Percentiles rank a stretch among this genome's conserved stretches.
These are phyloP conservation scores for Rhipidocladum racemiflorum DNA, from an alignment of 176 grass and related monocot genomes.

Conservation along the genomic window DNA sequence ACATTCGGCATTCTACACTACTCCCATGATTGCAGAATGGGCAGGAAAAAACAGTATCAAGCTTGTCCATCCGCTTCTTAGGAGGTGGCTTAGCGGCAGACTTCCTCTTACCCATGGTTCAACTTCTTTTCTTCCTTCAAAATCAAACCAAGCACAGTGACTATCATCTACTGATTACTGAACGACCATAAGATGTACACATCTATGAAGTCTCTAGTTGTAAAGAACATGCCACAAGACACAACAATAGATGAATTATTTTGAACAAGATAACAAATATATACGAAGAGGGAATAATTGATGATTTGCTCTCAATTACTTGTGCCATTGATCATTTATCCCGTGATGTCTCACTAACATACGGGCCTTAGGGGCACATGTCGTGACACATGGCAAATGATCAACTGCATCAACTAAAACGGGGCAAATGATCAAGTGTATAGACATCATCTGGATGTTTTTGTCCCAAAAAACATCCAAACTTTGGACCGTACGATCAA, in stretches of 20 bases:
- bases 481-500: no score
- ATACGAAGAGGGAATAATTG: no score
- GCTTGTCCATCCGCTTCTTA: constrained; percentile 84
- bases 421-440: no score
- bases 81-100: constrained; percentile 63
- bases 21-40: constrained; percentile 79
- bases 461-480: no score
- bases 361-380: no score
- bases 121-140: constrained; percentile 35
- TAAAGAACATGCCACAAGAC: background rate
- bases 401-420: no score
- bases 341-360: no score
- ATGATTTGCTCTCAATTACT: no score
- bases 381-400: no score
- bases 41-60: constrained; percentile 68
- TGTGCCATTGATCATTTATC: no score
- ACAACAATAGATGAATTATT: background rate
- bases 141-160: background rate
- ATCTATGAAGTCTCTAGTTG: background rate
- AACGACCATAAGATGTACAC: background rate
- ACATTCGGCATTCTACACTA: constrained; percentile 75
- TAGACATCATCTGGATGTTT: no score
- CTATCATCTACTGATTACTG: background rate
- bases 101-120: constrained; percentile 74
- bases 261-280: background rate